Percentiles rank a stretch among this genome's conserved stretches.
Conservation (phyloP, 495 filamentous ascomycete species). For the Aspergillus biplanus region DNA sequence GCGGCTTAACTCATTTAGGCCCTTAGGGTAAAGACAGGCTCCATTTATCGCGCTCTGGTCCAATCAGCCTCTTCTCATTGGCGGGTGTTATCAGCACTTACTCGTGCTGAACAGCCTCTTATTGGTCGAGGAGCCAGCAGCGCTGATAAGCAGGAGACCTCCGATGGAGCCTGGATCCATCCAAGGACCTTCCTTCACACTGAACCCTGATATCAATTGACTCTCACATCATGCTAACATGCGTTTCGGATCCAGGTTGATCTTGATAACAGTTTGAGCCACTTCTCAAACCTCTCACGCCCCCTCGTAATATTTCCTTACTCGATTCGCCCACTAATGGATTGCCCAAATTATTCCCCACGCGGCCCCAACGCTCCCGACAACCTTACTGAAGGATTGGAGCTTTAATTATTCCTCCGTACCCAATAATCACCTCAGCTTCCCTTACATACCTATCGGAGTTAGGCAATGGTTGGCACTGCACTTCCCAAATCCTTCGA, state of each 20-base stretch:
- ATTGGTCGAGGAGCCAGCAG: background rate
- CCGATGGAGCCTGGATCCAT: background rate
- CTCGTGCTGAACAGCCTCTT: background rate
- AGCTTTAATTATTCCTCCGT: background rate
- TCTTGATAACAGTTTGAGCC: background rate
- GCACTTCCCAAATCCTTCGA: background rate
- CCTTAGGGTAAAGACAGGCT: background rate
- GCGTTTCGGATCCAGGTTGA: background rate
- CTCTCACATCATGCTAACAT: background rate
- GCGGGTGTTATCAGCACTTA: constrained; percentile 12
- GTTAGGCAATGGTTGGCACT: no score
- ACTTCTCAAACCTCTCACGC: background rate
- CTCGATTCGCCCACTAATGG: constrained; percentile 15
- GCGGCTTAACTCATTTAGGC: background rate
- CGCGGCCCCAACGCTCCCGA: background rate
- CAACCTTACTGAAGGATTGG: background rate
- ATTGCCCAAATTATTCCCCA: constrained; percentile 4
- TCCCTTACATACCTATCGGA: background rate
- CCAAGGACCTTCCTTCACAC: no score
- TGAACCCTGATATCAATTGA: background rate
- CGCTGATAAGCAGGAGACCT: constrained; percentile 13
- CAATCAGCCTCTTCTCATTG: constrained; percentile 7
- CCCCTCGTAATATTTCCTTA: background rate
- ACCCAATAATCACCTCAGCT: background rate
- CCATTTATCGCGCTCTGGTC: background rate